These are phyloP conservation scores for Sarocladium kiliense DNA, from an alignment of 2,329 filamentous ascomycete genomes.

Conservation along the genomic window DNA sequence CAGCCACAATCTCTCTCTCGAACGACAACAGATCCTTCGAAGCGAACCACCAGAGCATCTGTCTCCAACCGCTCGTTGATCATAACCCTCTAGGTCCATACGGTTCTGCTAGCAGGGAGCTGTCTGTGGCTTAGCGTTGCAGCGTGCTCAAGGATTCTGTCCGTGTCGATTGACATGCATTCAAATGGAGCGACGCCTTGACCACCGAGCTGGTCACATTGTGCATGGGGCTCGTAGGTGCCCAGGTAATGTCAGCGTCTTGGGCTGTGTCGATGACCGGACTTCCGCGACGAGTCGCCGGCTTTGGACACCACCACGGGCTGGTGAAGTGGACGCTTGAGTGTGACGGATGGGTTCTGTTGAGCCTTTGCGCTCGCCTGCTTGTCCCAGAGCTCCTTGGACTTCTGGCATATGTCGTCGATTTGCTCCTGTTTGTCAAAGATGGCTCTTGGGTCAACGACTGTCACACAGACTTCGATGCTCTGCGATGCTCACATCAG, in stretches of 20 bases:
- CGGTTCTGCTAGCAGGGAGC: neutral
- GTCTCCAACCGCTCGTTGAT: neutral
- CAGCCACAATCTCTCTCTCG: neutral
- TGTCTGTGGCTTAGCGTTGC: neutral
- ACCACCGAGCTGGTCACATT: neutral
- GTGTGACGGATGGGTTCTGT: constrained; percentile 39
- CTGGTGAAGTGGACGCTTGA: constrained; percentile 53
- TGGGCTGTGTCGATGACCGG: constrained; percentile 25
- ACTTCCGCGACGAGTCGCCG: neutral
- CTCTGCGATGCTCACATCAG: constrained; percentile 43
- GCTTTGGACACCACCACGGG: constrained; percentile 39
- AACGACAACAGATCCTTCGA: neutral
- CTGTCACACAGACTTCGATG: constrained; percentile 1
- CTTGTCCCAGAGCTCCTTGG: constrained; percentile 50
- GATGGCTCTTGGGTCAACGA: neutral
- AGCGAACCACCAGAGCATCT: neutral
- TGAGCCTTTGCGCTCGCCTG: constrained; percentile 46
- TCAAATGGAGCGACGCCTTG: neutral
- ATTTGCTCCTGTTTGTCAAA: constrained; percentile 49
- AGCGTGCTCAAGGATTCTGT: too few relatives aligned
- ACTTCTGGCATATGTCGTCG: constrained; percentile 56
- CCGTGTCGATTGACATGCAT: too few relatives aligned
- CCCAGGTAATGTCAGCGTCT: neutral
- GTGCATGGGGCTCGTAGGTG: neutral
- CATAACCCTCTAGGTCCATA: neutral